These are phyloP conservation scores for Pistacia integerrima DNA, from an alignment of 345 rosid species.

Conservation along the genomic window DNA sequence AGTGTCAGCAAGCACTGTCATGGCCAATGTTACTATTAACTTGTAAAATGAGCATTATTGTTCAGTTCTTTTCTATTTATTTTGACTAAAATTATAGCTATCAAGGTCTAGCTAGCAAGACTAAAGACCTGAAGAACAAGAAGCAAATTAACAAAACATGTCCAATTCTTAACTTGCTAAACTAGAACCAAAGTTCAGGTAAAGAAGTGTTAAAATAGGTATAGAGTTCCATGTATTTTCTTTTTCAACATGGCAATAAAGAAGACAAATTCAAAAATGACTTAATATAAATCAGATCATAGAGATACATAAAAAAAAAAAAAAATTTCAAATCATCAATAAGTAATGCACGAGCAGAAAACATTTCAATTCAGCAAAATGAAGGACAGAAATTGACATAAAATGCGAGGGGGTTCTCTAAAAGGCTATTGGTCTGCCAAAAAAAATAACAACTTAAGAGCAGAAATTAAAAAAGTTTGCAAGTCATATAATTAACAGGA, in stretches of 20 bases:
- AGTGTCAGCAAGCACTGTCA: too few relatives aligned
- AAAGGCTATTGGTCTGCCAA: too few relatives aligned
- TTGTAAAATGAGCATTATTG: background rate
- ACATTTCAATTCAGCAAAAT: background rate
- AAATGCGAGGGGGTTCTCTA: background rate
- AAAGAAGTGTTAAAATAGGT: background rate
- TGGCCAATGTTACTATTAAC: background rate
- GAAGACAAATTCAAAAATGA: background rate
- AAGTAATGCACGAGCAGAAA: background rate
- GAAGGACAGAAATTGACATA: background rate
- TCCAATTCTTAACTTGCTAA: background rate
- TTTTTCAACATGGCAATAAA: background rate
- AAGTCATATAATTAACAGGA: background rate
- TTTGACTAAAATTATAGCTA: background rate
- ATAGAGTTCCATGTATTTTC: background rate
- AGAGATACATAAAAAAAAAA: background rate
- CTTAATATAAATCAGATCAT: constrained; percentile 7
- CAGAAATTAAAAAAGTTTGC: constrained; percentile 6
- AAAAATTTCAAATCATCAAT: background rate
- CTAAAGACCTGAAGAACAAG: background rate
- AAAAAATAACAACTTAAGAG: background rate
- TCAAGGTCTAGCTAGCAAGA: background rate
- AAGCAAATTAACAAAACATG: background rate
- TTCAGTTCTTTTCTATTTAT: constrained; percentile 6
- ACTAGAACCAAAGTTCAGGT: background rate